A percentile compares a stretch with the other conserved stretches of the same genome.
phyloP scores from a whole-genome alignment of 31 red algal genomes.

The Asparagopsis taxiformis region DNA sequence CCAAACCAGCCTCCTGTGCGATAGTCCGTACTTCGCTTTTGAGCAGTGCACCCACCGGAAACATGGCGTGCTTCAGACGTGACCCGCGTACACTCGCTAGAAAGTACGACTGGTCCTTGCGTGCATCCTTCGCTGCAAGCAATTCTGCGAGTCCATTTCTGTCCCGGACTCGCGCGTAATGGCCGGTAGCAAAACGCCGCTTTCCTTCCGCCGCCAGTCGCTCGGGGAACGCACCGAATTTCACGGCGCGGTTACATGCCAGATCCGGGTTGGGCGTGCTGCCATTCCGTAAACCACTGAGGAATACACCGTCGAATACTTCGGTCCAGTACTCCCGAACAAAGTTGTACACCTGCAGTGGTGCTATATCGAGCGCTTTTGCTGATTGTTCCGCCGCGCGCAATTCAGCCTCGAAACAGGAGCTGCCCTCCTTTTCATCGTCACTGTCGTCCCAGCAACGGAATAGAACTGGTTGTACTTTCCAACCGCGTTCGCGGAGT shows the following conservation, averaged over 20 bases:
- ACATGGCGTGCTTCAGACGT: constrained; percentile 20
- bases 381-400: constrained; percentile 35
- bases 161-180: constrained; percentile 57
- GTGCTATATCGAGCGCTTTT: constrained; percentile 21
- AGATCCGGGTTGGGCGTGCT: constrained; percentile 71
- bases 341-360: constrained; percentile 52
- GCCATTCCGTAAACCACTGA: constrained; percentile 39
- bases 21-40: constrained; percentile 63
- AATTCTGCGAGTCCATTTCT: constrained; percentile 1
- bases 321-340: constrained; percentile 75
- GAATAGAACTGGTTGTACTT: constrained; percentile 54
- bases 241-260: constrained; percentile 70
- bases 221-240: constrained; percentile 76
- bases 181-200: constrained; percentile 62
- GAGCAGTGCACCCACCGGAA: constrained; percentile 64
- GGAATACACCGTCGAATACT: constrained; percentile 62
- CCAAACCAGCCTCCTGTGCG: constrained; percentile 36
- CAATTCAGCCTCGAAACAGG: constrained; percentile 53
- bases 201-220: constrained; percentile 11
- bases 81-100: constrained; percentile 45
- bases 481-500: constrained; percentile 49
- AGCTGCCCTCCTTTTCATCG: constrained; percentile 11
- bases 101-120: constrained; percentile 86
- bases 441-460: constrained; percentile 62
- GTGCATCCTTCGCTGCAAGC: constrained; percentile 28